A percentile compares a stretch with the other conserved stretches of the same genome.
These are phyloP conservation scores for Strobilomyces dryophilus DNA, from an alignment of 768 basidiomycete species.

Conservation along the genomic window DNA sequence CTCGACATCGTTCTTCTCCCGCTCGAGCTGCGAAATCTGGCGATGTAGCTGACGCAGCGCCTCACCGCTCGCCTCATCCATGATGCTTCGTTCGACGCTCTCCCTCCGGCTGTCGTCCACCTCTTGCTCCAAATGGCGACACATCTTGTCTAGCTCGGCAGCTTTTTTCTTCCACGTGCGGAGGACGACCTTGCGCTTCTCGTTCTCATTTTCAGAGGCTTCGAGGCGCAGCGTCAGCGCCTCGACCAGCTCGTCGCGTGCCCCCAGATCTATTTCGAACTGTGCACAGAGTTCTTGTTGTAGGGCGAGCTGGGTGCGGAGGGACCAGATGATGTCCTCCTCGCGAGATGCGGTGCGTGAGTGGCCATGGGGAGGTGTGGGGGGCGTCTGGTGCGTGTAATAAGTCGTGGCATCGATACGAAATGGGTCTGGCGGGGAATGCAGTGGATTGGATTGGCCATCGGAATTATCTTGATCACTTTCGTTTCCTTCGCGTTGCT, in stretches of 20 bases:
- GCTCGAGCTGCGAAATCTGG: slow-evolving; percentile 73
- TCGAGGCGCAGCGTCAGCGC: slow-evolving; percentile 52
- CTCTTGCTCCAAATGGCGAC: slow-evolving; percentile 74
- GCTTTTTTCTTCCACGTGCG: slow-evolving; percentile 75
- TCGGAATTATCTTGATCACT: slow-evolving; percentile 18
- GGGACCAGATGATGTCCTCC: slow-evolving; percentile 64
- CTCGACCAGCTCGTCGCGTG: slow-evolving; percentile 69
- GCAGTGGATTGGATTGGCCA: slow-evolving; percentile 26
- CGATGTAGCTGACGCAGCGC: slow-evolving; percentile 76
- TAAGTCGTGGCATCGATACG: slow-evolving; percentile 69
- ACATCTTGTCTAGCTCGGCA: slow-evolving; percentile 63
- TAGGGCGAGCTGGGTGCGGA: slow-evolving; percentile 73
- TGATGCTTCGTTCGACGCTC: slow-evolving; percentile 75
- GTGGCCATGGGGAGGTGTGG: slow-evolving; percentile 57
- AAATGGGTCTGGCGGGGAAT: slow-evolving; percentile 66
- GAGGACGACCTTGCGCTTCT: slow-evolving; percentile 50
- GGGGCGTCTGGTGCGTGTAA: slow-evolving; percentile 70
- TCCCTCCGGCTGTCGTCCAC: slow-evolving; percentile 82
- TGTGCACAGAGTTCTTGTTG: slow-evolving; percentile 72
- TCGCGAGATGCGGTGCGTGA: slow-evolving; percentile 63
- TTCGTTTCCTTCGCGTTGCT: slow-evolving; percentile 31
- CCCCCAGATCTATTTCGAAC: slow-evolving; percentile 69
- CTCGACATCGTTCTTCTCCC: slow-evolving; percentile 52
- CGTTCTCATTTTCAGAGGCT: slow-evolving; percentile 58
- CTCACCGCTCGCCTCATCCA: slow-evolving; percentile 78